These are phyloP conservation scores for Xerocomellus dryophilus DNA, from an alignment of 768 basidiomycete genomes.

Conservation along the genomic window DNA sequence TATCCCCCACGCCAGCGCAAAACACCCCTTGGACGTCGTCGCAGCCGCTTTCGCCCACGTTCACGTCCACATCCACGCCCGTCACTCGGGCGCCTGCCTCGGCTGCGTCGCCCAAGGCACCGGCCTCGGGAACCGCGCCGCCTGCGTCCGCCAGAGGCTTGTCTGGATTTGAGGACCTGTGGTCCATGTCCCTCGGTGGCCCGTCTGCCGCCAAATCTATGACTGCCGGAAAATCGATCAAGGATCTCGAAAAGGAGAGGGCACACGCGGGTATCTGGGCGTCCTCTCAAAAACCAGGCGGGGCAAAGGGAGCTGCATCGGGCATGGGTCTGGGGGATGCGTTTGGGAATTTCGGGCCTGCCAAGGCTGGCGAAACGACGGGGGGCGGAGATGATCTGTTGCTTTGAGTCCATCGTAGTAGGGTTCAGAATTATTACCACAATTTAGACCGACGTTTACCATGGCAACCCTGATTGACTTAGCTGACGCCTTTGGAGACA, in stretches of 20 bases:
- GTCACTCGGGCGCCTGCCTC: constrained; percentile 9
- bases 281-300: constrained; percentile 26
- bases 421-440: constrained; percentile 1
- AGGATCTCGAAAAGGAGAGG: constrained; percentile 88
- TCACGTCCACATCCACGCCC: constrained; percentile 5
- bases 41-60: constrained; percentile 30
- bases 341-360: constrained; percentile 36
- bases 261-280: constrained; percentile 78
- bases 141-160: constrained; percentile 36
- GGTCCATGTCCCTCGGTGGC: constrained; percentile 73
- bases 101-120: constrained; percentile 14
- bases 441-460: constrained; percentile 11
- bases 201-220: constrained; percentile 35
- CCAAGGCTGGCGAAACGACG: constrained; percentile 16
- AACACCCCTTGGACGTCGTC: constrained; percentile 24
- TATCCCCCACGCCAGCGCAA: constrained; percentile 19
- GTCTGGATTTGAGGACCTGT: constrained; percentile 84
- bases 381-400: constrained; percentile 43
- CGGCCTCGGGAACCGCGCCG: constrained; percentile 15
- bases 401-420: constrained; percentile 29
- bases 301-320: constrained; percentile 3
- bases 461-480: background rate
- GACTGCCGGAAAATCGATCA: constrained; percentile 67
- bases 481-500: background rate
- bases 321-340: constrained; percentile 15